Base-by-base conservation (phyloP, 2,329 filamentous ascomycete genomes). In the Boeremia exigua region DNA sequence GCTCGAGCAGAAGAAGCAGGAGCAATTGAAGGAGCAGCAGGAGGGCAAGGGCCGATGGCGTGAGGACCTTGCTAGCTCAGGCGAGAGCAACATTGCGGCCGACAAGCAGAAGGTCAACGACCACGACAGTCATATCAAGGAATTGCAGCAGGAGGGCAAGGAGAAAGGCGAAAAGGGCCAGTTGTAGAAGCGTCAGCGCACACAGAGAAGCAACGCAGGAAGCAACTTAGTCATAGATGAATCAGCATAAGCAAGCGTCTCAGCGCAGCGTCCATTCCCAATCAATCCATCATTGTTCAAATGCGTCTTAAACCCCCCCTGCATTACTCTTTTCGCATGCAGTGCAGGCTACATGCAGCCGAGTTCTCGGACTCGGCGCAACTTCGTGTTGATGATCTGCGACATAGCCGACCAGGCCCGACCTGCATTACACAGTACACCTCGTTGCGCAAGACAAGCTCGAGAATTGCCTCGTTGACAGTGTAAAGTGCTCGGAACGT, bases 131-230 rank as follows among this genome's bases (percentile, higher is more conserved):
- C 78, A 80, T 55, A 79, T 80, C 55, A 67, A 75, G 61, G 71
- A 80, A 15, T 54, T 81, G 59, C 79, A 81, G 63, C 69, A 80
- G 65, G 65, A 80, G 68, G 77, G 74, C 2, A 73, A 71, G 56
- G 62, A 74, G 58, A 71, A 78, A 69, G 70, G 71, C 4, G 71
- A 80, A 66, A 70, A 77, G 60, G 76, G 71, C 10, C 56, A 71
- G 33, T 43, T 73, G 34, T 67, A 51, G 32, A 46, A 14, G 27
- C 8, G 28, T 6, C 6, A 17, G 12, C 23, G 12, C 30, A 12
- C 17, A 8, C 9, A 10, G n/a, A 12, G 2, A 8, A n/a, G 27
- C 8, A 11, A 28, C 19, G 12, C 11, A 29, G 28, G 10, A 30
- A 14, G 3, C 4, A 12, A 3, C 23, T 48, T 6, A n/a, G 30